Evolutionary conservation across 2,329 filamentous ascomycete genomes (phyloP).

Genomic region (Phymatotrichopsis omnivora): DNA sequence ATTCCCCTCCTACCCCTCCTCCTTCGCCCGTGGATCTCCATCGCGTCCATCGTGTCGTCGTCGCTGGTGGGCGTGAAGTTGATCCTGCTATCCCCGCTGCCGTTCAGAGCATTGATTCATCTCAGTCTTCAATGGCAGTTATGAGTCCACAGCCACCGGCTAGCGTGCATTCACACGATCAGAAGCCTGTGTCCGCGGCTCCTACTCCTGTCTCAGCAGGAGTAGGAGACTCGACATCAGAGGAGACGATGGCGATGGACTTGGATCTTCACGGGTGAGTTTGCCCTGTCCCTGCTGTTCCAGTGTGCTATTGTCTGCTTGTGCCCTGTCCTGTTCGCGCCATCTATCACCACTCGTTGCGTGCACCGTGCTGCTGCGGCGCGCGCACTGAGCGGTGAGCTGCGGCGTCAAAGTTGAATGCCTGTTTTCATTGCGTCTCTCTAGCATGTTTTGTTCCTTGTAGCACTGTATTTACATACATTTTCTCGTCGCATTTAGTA

Average conservation of each 20-base stretch:
- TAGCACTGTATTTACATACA: slow-evolving; percentile 25
- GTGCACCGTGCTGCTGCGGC: slow-evolving; percentile 15
- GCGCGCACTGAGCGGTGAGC: slow-evolving; percentile 13
- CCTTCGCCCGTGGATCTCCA: slow-evolving; percentile 5
- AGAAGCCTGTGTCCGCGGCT: slow-evolving; percentile 30
- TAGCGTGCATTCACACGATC: slow-evolving; percentile 33
- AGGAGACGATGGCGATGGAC: slow-evolving; percentile 45
- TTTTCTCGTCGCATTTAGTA: slow-evolving; percentile 25
- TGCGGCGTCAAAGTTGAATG: slow-evolving; percentile 27
- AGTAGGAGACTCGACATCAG: slow-evolving; percentile 44
- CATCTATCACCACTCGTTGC: slow-evolving; percentile 22
- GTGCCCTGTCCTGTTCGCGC: slow-evolving; percentile 25
- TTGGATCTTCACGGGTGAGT: slow-evolving; percentile 52
- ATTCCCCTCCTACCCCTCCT: slow-evolving; percentile 4
- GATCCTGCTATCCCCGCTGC: slow-evolving; percentile 15
- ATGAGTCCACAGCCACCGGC: slow-evolving; percentile 32
- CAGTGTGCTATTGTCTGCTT: slow-evolving; percentile 28
- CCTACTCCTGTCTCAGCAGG: slow-evolving; percentile 34
- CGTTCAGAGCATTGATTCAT: slow-evolving; percentile 22
- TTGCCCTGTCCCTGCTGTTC: slow-evolving; percentile 32
- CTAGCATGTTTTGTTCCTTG: slow-evolving; percentile 18
- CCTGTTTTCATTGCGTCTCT: slow-evolving; percentile 16
- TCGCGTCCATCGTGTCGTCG: slow-evolving; percentile 19
- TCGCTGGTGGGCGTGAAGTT: slow-evolving; percentile 23
- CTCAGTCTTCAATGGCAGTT: slow-evolving; percentile 33